Evolutionary conservation across 305 asterid genomes (phyloP).

Genomic region (Fraxinus dipetala): DNA sequence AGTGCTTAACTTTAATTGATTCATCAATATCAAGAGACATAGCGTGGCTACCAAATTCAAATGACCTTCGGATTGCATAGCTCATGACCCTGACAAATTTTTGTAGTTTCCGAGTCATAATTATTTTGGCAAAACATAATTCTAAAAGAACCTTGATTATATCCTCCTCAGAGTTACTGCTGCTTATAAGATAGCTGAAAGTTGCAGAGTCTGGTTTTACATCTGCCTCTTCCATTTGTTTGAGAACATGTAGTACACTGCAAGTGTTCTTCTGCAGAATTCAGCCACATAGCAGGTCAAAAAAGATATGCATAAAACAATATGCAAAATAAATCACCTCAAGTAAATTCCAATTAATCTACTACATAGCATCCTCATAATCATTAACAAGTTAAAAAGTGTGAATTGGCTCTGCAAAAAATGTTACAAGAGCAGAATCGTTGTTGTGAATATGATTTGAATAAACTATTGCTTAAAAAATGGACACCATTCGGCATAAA

Average conservation of each 20-base stretch:
- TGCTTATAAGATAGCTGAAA: constrained; percentile 69
- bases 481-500: neutral
- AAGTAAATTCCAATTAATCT: neutral
- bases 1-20: neutral
- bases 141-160: constrained; percentile 55
- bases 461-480: neutral
- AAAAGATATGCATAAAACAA: constrained; percentile 18
- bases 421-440: neutral
- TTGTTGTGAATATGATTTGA: neutral
- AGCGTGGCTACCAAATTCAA: neutral
- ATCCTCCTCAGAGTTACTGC: constrained; percentile 60
- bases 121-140: constrained; percentile 17
- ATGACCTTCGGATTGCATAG: neutral
- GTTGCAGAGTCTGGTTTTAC: constrained; percentile 77
- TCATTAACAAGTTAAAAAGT: neutral
- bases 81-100: neutral
- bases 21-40: neutral
- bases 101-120: neutral
- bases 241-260: constrained; percentile 60
- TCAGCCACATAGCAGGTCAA: constrained; percentile 30
- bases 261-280: constrained; percentile 59
- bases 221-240: constrained; percentile 74
- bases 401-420: neutral
- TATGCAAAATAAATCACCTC: constrained; percentile 24
- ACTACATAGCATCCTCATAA: neutral